phyloP scores from a whole-genome alignment of 1,284 basidiomycete genomes.

The Sporisorium reilianum region DNA sequence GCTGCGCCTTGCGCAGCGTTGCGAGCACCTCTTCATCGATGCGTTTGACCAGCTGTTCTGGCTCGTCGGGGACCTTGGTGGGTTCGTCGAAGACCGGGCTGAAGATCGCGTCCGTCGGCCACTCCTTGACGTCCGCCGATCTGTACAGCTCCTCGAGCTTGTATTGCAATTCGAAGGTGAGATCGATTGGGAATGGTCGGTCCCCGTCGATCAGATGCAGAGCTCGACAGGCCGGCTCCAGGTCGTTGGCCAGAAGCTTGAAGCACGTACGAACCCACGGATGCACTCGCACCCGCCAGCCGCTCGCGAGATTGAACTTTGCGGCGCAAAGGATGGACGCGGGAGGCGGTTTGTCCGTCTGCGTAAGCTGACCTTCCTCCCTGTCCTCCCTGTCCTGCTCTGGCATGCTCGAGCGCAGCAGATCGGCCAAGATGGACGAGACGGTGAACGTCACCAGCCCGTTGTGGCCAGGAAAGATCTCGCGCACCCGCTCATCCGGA shows the following conservation, averaged over 20 bases:
- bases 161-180: constrained; percentile 30
- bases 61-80: constrained; percentile 30
- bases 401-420: constrained; percentile 24
- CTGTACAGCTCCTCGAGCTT: constrained; percentile 33
- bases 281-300: constrained; percentile 35
- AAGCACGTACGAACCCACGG: constrained; percentile 40
- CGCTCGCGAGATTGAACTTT: constrained; percentile 17
- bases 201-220: constrained; percentile 23
- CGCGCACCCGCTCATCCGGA: constrained; percentile 33
- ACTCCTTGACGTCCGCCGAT: constrained; percentile 22
- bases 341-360: constrained; percentile 16
- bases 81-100: constrained; percentile 38
- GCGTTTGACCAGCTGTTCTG: constrained; percentile 26
- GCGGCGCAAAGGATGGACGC: constrained; percentile 23
- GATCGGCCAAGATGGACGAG: constrained; percentile 38
- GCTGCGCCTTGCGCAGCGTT: constrained; percentile 27
- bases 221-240: constrained; percentile 34
- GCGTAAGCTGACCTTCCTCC: constrained; percentile 37
- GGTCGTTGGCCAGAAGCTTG: constrained; percentile 30
- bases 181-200: constrained; percentile 31
- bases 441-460: constrained; percentile 34
- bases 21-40: constrained; percentile 39
- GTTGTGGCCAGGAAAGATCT: constrained; percentile 31
- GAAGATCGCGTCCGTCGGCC: constrained; percentile 23
- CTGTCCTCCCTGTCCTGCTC: constrained; percentile 13